These are phyloP conservation scores for Phallus indusiatus DNA, from an alignment of 768 basidiomycete species.

Conservation along the genomic window DNA sequence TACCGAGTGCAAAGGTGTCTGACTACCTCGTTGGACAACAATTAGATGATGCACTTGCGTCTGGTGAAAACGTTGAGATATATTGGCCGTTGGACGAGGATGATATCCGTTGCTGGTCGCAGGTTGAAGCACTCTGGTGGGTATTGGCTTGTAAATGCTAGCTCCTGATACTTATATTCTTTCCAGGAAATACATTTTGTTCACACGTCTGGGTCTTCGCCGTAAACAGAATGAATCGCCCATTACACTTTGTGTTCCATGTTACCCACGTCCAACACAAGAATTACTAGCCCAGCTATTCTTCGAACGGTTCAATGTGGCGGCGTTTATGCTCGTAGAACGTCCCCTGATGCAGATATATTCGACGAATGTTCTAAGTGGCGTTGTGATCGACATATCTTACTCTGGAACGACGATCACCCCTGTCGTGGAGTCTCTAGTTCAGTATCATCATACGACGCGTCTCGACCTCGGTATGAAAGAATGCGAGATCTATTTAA, in stretches of 20 bases:
- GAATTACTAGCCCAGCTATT: constrained; percentile 76
- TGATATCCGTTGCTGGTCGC: constrained; percentile 69
- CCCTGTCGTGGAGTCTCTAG: constrained; percentile 65
- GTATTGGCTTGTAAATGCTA: constrained; percentile 19
- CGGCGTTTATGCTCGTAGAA: constrained; percentile 71
- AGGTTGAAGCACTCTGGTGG: constrained; percentile 84
- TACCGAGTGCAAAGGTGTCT: no score
- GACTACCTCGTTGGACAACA: no score
- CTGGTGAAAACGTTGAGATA: constrained; percentile 61
- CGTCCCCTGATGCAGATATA: constrained; percentile 81
- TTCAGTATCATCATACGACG: constrained; percentile 45
- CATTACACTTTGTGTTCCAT: constrained; percentile 60
- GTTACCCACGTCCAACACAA: constrained; percentile 55
- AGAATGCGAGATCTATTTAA: constrained; percentile 71
- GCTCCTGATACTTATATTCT: neutral
- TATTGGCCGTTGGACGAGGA: constrained; percentile 78
- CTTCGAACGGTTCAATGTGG: constrained; percentile 89
- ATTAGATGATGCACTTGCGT: constrained; percentile 70
- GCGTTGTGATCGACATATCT: constrained; percentile 77
- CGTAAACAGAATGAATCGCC: constrained; percentile 86
- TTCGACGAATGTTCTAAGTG: constrained; percentile 59
- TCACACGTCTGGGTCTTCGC: constrained; percentile 61
- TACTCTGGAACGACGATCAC: constrained; percentile 67
- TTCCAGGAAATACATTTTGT: constrained; percentile 82
- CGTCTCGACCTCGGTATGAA: constrained; percentile 56